Conservation (phyloP, 1,284 basidiomycete genomes). For the Testicularia cyperi region DNA sequence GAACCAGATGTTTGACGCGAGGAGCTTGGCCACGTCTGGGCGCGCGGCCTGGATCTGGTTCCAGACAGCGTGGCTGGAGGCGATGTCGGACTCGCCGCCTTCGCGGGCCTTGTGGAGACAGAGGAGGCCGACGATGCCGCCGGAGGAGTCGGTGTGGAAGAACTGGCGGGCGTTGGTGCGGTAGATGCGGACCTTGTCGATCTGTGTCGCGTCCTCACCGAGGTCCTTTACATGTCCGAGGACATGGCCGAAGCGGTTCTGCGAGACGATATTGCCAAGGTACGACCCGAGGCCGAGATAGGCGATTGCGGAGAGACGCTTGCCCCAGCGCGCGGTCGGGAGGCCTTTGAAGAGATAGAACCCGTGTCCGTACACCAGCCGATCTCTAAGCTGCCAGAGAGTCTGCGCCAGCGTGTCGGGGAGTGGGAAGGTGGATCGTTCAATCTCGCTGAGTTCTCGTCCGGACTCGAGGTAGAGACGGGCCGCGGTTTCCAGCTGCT, state of each 20-base stretch:
- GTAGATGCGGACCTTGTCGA: slow-evolving; percentile 63
- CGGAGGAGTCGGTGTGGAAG: slow-evolving; percentile 60
- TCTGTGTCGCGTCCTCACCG: slow-evolving; percentile 62
- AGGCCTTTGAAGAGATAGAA: slow-evolving; percentile 63
- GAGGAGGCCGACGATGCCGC: slow-evolving; percentile 62
- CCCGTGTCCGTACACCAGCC: slow-evolving; percentile 52
- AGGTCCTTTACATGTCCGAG: slow-evolving; percentile 63
- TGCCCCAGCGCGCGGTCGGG: slow-evolving; percentile 59
- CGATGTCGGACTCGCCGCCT: slow-evolving; percentile 63
- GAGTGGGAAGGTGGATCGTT: slow-evolving; percentile 47
- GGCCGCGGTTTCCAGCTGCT: slow-evolving; percentile 40
- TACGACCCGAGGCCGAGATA: slow-evolving; percentile 62
- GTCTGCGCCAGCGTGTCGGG: slow-evolving; percentile 35
- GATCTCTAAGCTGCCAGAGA: slow-evolving; percentile 27
- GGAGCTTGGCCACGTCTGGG: slow-evolving; percentile 62
- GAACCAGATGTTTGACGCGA: slow-evolving; percentile 53
- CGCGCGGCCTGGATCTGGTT: slow-evolving; percentile 62
- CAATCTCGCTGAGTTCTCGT: slow-evolving; percentile 47
- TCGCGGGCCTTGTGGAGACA: slow-evolving; percentile 62
- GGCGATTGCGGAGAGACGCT: slow-evolving; percentile 60
- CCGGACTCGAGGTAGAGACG: slow-evolving; percentile 44
- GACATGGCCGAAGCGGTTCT: slow-evolving; percentile 62
- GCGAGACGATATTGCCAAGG: slow-evolving; percentile 59
- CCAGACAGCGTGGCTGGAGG: slow-evolving; percentile 62
- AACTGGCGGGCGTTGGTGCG: slow-evolving; percentile 62